phyloP scores from a whole-genome alignment of 164 flowering plant genomes.

The Platanus orientalis region DNA sequence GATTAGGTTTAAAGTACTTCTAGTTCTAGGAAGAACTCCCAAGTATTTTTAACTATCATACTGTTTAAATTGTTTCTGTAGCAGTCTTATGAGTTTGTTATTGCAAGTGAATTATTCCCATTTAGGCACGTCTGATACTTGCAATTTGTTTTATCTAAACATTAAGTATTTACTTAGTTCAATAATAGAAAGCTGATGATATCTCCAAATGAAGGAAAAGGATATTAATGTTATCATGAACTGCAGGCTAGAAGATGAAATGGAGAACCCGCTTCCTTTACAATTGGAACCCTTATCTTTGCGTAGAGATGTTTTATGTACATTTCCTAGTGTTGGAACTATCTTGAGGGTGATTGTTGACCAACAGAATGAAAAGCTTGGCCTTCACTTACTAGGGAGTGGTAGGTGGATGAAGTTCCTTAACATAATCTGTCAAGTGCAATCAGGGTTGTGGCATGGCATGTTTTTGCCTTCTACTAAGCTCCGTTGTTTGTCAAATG shows the following conservation, averaged over 20 bases:
- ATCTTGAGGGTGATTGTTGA: conserved; percentile 50
- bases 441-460: conserved; percentile 57
- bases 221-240: conserved; percentile 8
- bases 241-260: conserved; percentile 55
- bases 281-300: conserved; percentile 46
- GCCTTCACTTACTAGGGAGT: conserved; percentile 26
- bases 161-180: too few relatives aligned
- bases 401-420: conserved; percentile 68
- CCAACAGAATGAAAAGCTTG: conserved; percentile 30
- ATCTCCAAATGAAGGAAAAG: too few relatives aligned
- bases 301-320: conserved; percentile 48
- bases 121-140: too few relatives aligned
- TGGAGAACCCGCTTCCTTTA: conserved; percentile 45
- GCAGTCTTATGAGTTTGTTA: too few relatives aligned
- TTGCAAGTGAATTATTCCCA: too few relatives aligned
- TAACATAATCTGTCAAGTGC: conserved; percentile 41
- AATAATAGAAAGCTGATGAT: too few relatives aligned
- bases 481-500: conserved; percentile 45
- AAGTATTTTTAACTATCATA: too few relatives aligned
- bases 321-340: conserved; percentile 71
- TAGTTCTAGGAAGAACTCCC: too few relatives aligned
- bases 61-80: too few relatives aligned
- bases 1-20: too few relatives aligned
- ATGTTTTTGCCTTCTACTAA: conserved; percentile 40
- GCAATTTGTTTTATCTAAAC: too few relatives aligned